A percentile compares a stretch with the other conserved stretches of the same genome.
Conservation (phyloP, 1,284 basidiomycete species). For the Caloboletus inedulis region DNA sequence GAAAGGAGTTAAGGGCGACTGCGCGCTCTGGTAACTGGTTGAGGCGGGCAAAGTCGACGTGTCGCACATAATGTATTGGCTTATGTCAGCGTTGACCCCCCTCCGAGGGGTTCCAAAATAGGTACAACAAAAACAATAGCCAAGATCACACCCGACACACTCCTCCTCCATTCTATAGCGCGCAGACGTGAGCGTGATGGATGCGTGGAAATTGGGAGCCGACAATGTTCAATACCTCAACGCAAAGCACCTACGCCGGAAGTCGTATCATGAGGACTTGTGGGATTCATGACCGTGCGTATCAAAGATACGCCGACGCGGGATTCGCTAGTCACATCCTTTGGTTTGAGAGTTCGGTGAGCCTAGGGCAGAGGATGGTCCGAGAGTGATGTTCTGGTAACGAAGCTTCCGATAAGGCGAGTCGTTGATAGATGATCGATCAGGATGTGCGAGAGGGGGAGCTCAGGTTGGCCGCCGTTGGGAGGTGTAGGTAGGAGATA, state of each 20-base stretch:
- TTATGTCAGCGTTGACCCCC: neutral
- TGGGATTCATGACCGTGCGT: neutral
- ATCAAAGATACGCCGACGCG: neutral
- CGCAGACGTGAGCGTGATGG: neutral
- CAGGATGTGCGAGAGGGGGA: neutral
- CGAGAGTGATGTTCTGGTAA: neutral
- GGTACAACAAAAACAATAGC: neutral
- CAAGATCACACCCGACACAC: too few relatives aligned
- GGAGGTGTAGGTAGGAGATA: neutral
- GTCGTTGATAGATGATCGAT: neutral
- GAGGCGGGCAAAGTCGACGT: constrained; percentile 11
- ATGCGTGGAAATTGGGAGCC: neutral
- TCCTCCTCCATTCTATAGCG: neutral
- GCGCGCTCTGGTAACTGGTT: neutral
- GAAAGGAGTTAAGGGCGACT: neutral
- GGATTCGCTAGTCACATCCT: neutral
- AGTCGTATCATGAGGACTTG: neutral
- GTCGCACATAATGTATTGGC: neutral
- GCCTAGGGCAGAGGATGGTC: neutral
- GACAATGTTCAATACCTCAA: neutral
- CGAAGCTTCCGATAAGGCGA: neutral
- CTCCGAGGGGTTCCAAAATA: neutral
- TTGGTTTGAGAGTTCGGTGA: neutral
- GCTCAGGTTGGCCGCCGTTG: neutral
- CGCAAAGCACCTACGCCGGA: neutral